A percentile compares a stretch with the other conserved stretches of the same genome.
These are phyloP conservation scores for Aspergillus thermomutatus DNA, from an alignment of 2,329 filamentous ascomycete species.

Conservation along the genomic window DNA sequence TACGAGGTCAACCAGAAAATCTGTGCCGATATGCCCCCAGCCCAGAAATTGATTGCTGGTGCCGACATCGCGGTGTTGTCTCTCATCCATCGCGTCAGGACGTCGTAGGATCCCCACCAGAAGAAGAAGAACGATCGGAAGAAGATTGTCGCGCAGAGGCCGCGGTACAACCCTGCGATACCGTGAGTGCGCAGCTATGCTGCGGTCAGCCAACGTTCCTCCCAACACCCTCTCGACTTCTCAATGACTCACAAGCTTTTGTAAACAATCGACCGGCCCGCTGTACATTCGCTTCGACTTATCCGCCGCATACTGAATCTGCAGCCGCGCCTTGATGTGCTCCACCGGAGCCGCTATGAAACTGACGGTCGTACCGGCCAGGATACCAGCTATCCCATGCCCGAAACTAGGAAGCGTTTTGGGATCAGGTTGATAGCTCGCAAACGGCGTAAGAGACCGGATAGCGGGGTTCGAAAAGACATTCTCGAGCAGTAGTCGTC, in stretches of 20 bases:
- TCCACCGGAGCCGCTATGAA: slow-evolving; percentile 93
- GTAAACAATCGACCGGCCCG: slow-evolving; percentile 79
- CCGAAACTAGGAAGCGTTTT: slow-evolving; percentile 68
- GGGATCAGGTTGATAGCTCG: slow-evolving; percentile 30
- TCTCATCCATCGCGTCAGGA: slow-evolving; percentile 68
- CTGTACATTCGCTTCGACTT: slow-evolving; percentile 77
- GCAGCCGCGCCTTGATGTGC: slow-evolving; percentile 88
- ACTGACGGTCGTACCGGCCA: slow-evolving; percentile 85
- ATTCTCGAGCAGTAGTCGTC: slow-evolving; percentile 74
- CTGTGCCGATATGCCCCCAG: slow-evolving; percentile 87
- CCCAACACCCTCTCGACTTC: background rate
- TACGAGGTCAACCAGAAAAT: slow-evolving; percentile 93
- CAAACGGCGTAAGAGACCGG: slow-evolving; percentile 36
- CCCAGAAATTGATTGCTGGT: slow-evolving; percentile 93
- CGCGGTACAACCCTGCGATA: slow-evolving; percentile 77
- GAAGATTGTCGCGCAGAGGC: slow-evolving; percentile 76
- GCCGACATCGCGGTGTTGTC: slow-evolving; percentile 67
- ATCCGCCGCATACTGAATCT: slow-evolving; percentile 84
- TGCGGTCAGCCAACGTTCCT: background rate
- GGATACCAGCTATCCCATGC: slow-evolving; percentile 81
- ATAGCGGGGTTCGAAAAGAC: slow-evolving; percentile 62
- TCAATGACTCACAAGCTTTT: slow-evolving; percentile 52
- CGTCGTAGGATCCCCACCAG: slow-evolving; percentile 96
- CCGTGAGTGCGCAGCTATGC: slow-evolving; percentile 60
- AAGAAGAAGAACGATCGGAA: slow-evolving; percentile 95